Base-by-base conservation (phyloP, 2,329 filamentous ascomycete species). In the Penicillium polonicum region DNA sequence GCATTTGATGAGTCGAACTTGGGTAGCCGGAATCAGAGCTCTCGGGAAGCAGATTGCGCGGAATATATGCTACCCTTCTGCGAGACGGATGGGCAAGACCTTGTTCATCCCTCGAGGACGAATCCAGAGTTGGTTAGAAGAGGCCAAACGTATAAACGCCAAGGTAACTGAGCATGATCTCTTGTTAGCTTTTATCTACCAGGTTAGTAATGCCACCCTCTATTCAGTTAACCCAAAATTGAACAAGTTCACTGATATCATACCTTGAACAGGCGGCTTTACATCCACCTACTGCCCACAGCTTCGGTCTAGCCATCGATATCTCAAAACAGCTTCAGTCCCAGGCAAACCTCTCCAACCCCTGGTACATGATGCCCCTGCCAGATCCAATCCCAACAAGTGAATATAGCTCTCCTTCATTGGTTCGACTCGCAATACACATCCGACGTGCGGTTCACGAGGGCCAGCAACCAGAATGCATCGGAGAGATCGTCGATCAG, bases 351-450 rank as follows among this genome's bases (percentile, higher is more conserved):
- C 39, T 58, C 5, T 55, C 31, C 7, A 58, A 58, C 10, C 38
- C 44, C 3, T 58, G 55, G 55, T 58, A 48, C 21, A 55, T 55
- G 51, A 55, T 58, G 50, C 50, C 55, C 4, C 9, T 58, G 4
- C 55, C 55, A 2, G 50, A 58, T 33, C 50, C 55, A n/a, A 53
- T 57, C 13, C 42, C 55, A 13, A 41, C 54, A 15, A 53, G 42
- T 17, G 36, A 42, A 31, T 57, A 53, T 23, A 42, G 21, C 13
- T 10, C 27, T n/a, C 49, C 50, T 12, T 48, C 55, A 21, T 23
- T 58, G 38, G 19, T 43, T 9, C 50, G 39, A 46, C 17, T 58
- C n/a, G 55, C 55, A 31, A 38, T 8, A 10, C 13, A 48, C 23
- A 58, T 58, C 13, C 50, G 50, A 0, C 50, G 36, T 25, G 42